A percentile compares a stretch with the other conserved stretches of the same genome.
Evolutionary conservation across 2,329 filamentous ascomycete species (phyloP).

Genomic region (Nigrospora oryzae): DNA sequence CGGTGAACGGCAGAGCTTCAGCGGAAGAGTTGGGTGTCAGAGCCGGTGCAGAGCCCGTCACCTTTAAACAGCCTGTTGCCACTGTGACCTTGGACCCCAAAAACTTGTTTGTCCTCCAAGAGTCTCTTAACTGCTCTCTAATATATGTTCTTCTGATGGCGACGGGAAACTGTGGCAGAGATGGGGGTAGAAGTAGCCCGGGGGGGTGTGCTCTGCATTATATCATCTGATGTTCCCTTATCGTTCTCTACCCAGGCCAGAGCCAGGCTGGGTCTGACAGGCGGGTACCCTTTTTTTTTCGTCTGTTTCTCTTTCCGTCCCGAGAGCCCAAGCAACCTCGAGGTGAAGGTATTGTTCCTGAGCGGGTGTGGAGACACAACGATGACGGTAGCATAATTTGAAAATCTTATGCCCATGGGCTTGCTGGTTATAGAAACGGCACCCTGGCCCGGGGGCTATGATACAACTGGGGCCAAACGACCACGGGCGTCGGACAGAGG

Average conservation of each 20-base stretch:
- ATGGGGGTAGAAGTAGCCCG: slow-evolving; percentile 14
- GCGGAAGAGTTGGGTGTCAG: not conserved
- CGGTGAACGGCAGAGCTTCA: not conserved
- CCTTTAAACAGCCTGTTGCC: slow-evolving; percentile 20
- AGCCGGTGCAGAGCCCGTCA: not conserved
- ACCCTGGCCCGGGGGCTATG: slow-evolving; percentile 28
- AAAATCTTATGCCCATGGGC: slow-evolving; percentile 47
- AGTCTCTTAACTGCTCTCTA: slow-evolving; percentile 22
- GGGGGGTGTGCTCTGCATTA: slow-evolving; percentile 32
- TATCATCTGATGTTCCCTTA: slow-evolving; percentile 37
- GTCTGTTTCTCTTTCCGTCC: slow-evolving; percentile 29
- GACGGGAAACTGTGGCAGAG: not conserved
- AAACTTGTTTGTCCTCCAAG: slow-evolving; percentile 7
- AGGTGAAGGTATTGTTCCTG: slow-evolving; percentile 31
- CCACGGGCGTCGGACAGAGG: slow-evolving; percentile 7
- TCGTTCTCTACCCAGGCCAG: slow-evolving; percentile 21
- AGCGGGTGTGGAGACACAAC: slow-evolving; percentile 32
- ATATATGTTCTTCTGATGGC: slow-evolving; percentile 12
- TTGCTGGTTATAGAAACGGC: slow-evolving; percentile 43
- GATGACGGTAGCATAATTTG: slow-evolving; percentile 49
- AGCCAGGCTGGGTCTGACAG: slow-evolving; percentile 26
- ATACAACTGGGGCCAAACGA: slow-evolving; percentile 28
- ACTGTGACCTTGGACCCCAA: slow-evolving; percentile 10
- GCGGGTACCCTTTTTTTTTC: slow-evolving; percentile 24
- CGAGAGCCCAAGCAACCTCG: slow-evolving; percentile 31